Evolutionary conservation across 2,329 filamentous ascomycete genomes (phyloP), one percentile per base, ranked within the genome.

Genomic region (Fusarium sterilihyphosum): DNA sequence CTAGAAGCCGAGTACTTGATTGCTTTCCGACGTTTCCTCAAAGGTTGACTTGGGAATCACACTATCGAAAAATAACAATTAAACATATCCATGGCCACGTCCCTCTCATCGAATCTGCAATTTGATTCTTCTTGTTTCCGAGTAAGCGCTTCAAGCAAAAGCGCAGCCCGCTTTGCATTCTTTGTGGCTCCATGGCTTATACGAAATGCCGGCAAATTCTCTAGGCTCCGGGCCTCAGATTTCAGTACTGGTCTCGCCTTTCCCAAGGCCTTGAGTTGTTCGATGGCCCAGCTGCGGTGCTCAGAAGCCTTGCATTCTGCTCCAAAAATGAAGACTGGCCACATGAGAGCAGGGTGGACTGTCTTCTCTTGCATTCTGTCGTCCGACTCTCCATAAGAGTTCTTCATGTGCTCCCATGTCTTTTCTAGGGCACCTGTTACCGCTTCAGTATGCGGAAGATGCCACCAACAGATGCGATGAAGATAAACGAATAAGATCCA

Each of bases 401-500:
- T 63, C 18, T 65, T 26, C 47, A 65, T 47, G 3, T 65, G 35
- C 2, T 54, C 13, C 63, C 63, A 65, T 2, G 63, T 65, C 16
- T 22, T 38, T 5, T 53, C 33, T 3, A 65, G 4, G 1, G 63
- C 63, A 1, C 18, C 33, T 1, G 47, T 35, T 1, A 65, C 63
- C 2, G 17, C n/a, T 22, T 22, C 20, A 2, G 63, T 65, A 18
- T 63, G 63, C 4, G 47, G 22, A 9, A 65, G 47, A 35, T 65
- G 63, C 63, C 63, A 65, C 63, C 63, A 65, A 9, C 63, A 65
- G 3, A 65, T 26, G 4, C 63, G 58, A 9, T 65, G 63, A 4
- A 65, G 47, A 18, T 54, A 65, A 16, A 63, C 47, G 2, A 63
- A 63, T 7, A 63, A 10, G 11, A 63, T 63, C 58, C 58, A 65